Base-by-base conservation (phyloP, 805 yeast species). In the Ascoidea rubescens region DNA sequence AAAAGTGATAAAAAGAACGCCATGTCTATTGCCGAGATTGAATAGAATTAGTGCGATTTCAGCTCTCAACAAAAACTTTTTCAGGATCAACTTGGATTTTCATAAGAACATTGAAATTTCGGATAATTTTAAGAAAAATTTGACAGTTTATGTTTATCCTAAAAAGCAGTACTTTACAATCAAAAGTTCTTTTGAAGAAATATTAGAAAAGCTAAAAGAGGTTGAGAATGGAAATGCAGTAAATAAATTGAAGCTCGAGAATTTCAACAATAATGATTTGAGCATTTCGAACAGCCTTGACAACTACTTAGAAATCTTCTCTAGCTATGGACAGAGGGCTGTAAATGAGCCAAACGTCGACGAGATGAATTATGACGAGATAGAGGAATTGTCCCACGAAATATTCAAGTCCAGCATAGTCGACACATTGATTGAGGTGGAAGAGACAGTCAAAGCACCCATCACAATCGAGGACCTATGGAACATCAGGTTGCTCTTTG, bases 1-100 rank as follows among this genome's bases (percentile, higher is more conserved):
- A 5, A 50, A 58, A 4, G 51, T 65, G 2, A 61, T 62, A 2
- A 50, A 72, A 5, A 52, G 61, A 5, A 69, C 93, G 0, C 97
- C 97, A 0, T 78, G 85, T 55, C 65, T 87, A 47, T 61, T 89
- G 46, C 93, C 96, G 0, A 74, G 75, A 33, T 59, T 84, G 32
- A 68, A 71, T 12, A 66, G 67, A 0, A 79, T 88, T 6, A 53
- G 60, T 6, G 66, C 67, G 5, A 72, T 88, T 1, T 67, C 69
- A 46, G 74, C 82, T 0, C 58, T 63, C 2, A 69, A 76, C 4
- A 64, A 71, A 1, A 75, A 74, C 10, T 79, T 78, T 60, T 82
- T 79, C 58, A 77, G 78, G 2, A 73, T 79, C n/a, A 55, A 60
- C n/a, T 66, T 76, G 48, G 73, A 73, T 51, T 68, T 77, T 45